Evolutionary conservation across 148 eudicot genomes (phyloP).

Genomic region (Amaranthus hypochondriacus): DNA sequence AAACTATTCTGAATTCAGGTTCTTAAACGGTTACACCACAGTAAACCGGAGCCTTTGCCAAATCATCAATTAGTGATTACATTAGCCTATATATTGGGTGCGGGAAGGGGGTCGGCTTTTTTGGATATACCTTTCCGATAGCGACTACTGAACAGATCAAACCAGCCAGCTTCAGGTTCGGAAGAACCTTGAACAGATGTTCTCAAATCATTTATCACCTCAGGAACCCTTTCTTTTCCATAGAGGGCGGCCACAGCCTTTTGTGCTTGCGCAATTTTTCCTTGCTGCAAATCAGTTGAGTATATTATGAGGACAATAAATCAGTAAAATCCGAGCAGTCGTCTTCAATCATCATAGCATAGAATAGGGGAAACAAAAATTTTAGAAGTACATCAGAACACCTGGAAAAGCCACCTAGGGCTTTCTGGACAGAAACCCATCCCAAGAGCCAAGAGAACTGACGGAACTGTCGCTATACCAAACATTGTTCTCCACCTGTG

Average conservation of each 20-base stretch:
- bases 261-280: slow-evolving; percentile 72
- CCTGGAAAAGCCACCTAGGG: slow-evolving; percentile 97
- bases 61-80: background rate
- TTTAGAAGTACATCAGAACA: slow-evolving; percentile 19
- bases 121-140: slow-evolving; percentile 57
- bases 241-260: slow-evolving; percentile 48
- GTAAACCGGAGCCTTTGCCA: background rate
- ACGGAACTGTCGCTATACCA: slow-evolving; percentile 75
- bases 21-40: too few relatives aligned
- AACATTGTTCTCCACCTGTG: slow-evolving; percentile 98
- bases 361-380: background rate
- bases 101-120: background rate
- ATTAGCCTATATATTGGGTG: background rate
- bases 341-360: background rate
- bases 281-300: slow-evolving; percentile 61
- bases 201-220: slow-evolving; percentile 68
- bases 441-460: slow-evolving; percentile 82
- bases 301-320: background rate
- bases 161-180: slow-evolving; percentile 94
- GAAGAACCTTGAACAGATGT: slow-evolving; percentile 68
- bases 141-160: slow-evolving; percentile 85
- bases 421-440: slow-evolving; percentile 96
- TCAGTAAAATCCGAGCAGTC: background rate
- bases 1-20: too few relatives aligned
- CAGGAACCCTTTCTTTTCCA: slow-evolving; percentile 78